Evolutionary conservation across 257 asterid species (phyloP).

Genomic region (Eustoma russellianum): DNA sequence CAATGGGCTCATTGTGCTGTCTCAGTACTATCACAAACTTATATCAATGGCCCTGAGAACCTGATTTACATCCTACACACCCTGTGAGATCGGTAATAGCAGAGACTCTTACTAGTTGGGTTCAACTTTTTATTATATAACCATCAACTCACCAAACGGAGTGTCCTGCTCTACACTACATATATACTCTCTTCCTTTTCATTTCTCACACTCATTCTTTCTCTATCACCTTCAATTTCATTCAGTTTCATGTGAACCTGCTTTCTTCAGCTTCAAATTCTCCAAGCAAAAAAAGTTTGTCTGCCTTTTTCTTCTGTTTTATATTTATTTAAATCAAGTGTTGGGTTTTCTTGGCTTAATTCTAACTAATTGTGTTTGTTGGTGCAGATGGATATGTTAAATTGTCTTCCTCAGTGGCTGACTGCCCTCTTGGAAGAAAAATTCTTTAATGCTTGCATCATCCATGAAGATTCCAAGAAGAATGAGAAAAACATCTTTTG

Average conservation of each 20-base stretch:
- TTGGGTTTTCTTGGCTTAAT: neutral
- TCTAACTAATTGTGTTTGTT: neutral
- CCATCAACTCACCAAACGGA: too few species aligned
- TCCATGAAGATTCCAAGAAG: slow-evolving; percentile 51
- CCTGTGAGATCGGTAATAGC: too few species aligned
- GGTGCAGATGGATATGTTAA: slow-evolving; percentile 33
- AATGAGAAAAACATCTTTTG: slow-evolving; percentile 72
- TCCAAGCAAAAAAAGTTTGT: slow-evolving; percentile 19
- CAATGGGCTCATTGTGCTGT: too few species aligned
- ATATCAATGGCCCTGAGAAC: too few species aligned
- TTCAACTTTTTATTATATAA: too few species aligned
- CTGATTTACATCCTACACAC: too few species aligned
- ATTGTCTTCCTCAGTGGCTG: slow-evolving; percentile 53
- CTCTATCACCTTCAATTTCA: slow-evolving; percentile 3
- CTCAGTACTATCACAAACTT: too few species aligned
- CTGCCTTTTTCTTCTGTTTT: slow-evolving; percentile 21
- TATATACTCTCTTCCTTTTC: too few species aligned
- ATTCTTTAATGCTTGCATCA: slow-evolving; percentile 59
- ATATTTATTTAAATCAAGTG: neutral
- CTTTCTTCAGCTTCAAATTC: slow-evolving; percentile 10
- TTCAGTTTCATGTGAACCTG: neutral
- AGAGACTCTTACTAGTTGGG: too few species aligned
- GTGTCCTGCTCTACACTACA: too few species aligned
- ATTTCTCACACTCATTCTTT: neutral
- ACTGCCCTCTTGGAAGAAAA: slow-evolving; percentile 43